Percentiles rank a stretch among this genome's conserved stretches.
Conservation (phyloP, 23 red algal species). For the Gracilaria caudata region DNA sequence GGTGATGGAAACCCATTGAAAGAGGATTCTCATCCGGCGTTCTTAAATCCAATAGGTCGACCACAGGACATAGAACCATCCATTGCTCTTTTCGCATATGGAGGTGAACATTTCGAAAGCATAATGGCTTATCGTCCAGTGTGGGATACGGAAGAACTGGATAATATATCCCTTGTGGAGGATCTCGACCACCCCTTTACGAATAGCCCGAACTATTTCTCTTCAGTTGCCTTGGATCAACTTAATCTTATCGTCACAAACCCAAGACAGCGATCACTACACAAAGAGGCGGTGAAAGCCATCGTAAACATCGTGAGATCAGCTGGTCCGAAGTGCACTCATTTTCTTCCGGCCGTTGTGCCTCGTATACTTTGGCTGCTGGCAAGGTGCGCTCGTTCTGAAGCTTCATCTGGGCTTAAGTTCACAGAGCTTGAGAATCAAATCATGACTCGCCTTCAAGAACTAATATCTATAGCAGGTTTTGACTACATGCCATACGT, state of each 20-base stretch:
- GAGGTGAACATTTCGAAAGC: slow-evolving; percentile 11
- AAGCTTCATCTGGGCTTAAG: slow-evolving; percentile 22
- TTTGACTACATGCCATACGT: slow-evolving; percentile 78
- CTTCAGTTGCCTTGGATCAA: slow-evolving; percentile 88
- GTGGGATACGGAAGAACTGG: slow-evolving; percentile 57
- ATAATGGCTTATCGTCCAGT: slow-evolving; percentile 26
- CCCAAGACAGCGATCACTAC: slow-evolving; percentile 56
- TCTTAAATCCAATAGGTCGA: slow-evolving; percentile 3
- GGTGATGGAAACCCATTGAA: not conserved
- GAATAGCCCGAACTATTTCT: slow-evolving; percentile 90
- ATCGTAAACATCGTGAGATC: slow-evolving; percentile 84
- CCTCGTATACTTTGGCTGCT: slow-evolving; percentile 94
- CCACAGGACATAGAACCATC: slow-evolving; percentile 14
- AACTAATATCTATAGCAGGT: slow-evolving; percentile 75
- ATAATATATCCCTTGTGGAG: slow-evolving; percentile 71
- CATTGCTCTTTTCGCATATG: slow-evolving; percentile 39
- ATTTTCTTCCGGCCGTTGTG: slow-evolving; percentile 86
- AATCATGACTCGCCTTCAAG: slow-evolving; percentile 74
- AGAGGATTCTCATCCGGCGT: not conserved
- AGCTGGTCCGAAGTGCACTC: slow-evolving; percentile 70
- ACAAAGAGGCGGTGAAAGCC: slow-evolving; percentile 81
- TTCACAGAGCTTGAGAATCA: slow-evolving; percentile 72
- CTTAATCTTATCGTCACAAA: slow-evolving; percentile 85
- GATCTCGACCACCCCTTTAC: slow-evolving; percentile 95
- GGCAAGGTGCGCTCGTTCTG: slow-evolving; percentile 25